Conservation (phyloP, 2,329 filamentous ascomycete species). For the Colletotrichum zoysiae region DNA sequence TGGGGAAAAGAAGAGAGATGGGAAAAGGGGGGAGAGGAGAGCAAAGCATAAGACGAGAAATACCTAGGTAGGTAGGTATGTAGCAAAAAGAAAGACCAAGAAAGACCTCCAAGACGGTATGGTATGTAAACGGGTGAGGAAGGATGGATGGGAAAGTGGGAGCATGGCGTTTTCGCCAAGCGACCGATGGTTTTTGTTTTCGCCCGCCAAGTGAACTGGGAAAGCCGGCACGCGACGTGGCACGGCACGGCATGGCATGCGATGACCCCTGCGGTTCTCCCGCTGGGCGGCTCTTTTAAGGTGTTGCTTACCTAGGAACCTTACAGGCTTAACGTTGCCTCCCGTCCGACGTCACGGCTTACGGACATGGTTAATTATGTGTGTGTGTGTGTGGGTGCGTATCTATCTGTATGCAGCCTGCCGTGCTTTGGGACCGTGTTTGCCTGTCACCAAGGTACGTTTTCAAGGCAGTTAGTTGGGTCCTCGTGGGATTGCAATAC, state of each 20-base stretch:
- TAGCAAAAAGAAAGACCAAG: slow-evolving; percentile 4
- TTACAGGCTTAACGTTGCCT: too few relatives aligned
- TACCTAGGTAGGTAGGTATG: too few relatives aligned
- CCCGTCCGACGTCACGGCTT: slow-evolving; percentile 16
- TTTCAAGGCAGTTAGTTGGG: too few relatives aligned
- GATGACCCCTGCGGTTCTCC: slow-evolving; percentile 24
- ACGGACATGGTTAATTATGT: too few relatives aligned
- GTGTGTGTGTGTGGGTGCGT: too few relatives aligned
- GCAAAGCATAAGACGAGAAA: not conserved
- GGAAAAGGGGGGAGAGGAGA: not conserved
- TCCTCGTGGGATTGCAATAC: too few relatives aligned
- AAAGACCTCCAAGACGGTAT: slow-evolving; percentile 17
- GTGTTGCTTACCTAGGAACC: not conserved
- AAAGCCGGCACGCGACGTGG: slow-evolving; percentile 41
- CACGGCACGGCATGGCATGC: slow-evolving; percentile 1
- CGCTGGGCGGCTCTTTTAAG: slow-evolving; percentile 20
- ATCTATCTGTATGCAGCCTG: not conserved
- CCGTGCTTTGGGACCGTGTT: not conserved
- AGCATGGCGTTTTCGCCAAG: slow-evolving; percentile 20
- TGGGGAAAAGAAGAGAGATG: not conserved
- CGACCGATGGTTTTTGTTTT: not conserved
- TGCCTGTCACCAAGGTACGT: not conserved
- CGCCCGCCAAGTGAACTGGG: slow-evolving; percentile 31
- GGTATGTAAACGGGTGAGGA: not conserved
- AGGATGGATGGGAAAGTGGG: not conserved